Percentiles rank a stretch among this genome's conserved stretches.
Evolutionary conservation across 768 basidiomycete species (phyloP).

Genomic region (Kwoniella sp.): DNA sequence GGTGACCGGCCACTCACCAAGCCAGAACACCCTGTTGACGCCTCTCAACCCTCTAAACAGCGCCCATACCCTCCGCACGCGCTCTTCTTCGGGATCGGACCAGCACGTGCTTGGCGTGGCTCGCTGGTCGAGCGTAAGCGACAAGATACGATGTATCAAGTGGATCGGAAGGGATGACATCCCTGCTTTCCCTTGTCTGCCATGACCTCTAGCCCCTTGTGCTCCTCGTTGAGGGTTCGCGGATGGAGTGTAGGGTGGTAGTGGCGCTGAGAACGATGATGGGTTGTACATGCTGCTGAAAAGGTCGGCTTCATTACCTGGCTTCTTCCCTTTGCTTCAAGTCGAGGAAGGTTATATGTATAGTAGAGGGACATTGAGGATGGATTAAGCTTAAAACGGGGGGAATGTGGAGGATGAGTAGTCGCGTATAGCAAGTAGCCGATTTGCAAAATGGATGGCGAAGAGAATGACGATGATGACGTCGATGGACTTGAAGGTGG

Average conservation of each 20-base stretch:
- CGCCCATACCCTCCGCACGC: conserved; percentile 37
- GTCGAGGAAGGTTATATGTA: neutral
- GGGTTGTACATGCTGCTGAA: conserved; percentile 7
- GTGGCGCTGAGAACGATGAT: conserved; percentile 15
- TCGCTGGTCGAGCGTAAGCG: conserved; percentile 31
- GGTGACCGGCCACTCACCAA: conserved; percentile 24
- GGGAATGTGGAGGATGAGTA: neutral
- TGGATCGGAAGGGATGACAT: conserved; percentile 36
- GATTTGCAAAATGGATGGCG: neutral
- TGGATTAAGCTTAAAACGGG: neutral
- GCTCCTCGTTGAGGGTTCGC: neutral
- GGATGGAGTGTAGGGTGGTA: conserved; percentile 25
- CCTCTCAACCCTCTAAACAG: conserved; percentile 38
- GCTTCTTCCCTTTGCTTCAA: neutral
- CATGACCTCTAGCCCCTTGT: neutral
- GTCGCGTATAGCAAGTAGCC: conserved; percentile 11
- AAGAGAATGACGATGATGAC: conserved; percentile 4
- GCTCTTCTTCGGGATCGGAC: conserved; percentile 38
- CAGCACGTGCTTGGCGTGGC: conserved; percentile 37
- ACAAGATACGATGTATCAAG: conserved; percentile 36
- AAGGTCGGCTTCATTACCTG: no score
- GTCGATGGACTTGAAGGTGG: neutral
- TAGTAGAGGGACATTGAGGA: neutral
- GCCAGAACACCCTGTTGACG: conserved; percentile 42
- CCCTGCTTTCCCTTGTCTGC: neutral